Evolutionary conservation across 2,329 filamentous ascomycete species (phyloP), one percentile per base, ranked within the genome.

Genomic region (Botryotinia narcissicola): DNA sequence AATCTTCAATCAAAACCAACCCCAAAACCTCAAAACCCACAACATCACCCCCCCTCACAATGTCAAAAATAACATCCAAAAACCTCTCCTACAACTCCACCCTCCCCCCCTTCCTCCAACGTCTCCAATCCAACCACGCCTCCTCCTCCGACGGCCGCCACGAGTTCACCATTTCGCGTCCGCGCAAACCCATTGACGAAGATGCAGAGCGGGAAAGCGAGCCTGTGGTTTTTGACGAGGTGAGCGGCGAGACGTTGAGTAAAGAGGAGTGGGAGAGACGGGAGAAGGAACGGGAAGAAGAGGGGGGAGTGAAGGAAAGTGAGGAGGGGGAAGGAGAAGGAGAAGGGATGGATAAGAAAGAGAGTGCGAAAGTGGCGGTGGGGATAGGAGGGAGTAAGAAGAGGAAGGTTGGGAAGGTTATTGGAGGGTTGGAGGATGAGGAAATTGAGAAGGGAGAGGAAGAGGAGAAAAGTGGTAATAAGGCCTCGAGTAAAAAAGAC

Each of bases 131-230:
- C 77, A 82, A 89, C 81, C 78, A 85, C 83, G 1, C 22, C 0
- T 79, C 85, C 83, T 82, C 72, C 84, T 84, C 80, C 82, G 83
- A 80, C 85, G 80, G 81, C 82, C 82, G 79, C 81, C 85, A 80
- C 84, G 79, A 80, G 66, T 78, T 73, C 61, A 66, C 64, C 22
- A 71, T 75, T 32, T n/a, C 83, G 8, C 77, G 81, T 42, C 85
- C 67, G 82, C 79, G 79, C 76, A 73, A 87, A 83, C 87, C 84
- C 82, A 86, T 86, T 51, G 88, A 87, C 25, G 88, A 84, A 74
- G 90, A 91, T 77, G 90, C 91, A 59, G 90, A 94, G 74, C 92
- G 91, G 20, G 93, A 95, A 77, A 93, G 95, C 81, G 91, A 86
- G 68, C 93, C 93, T 0, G 86, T 93, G 0, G 89, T 93, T 70